Percentiles rank a stretch among this genome's conserved stretches.
Evolutionary conservation across 2,329 filamentous ascomycete species (phyloP).

Genomic region (Claviceps paspali): DNA sequence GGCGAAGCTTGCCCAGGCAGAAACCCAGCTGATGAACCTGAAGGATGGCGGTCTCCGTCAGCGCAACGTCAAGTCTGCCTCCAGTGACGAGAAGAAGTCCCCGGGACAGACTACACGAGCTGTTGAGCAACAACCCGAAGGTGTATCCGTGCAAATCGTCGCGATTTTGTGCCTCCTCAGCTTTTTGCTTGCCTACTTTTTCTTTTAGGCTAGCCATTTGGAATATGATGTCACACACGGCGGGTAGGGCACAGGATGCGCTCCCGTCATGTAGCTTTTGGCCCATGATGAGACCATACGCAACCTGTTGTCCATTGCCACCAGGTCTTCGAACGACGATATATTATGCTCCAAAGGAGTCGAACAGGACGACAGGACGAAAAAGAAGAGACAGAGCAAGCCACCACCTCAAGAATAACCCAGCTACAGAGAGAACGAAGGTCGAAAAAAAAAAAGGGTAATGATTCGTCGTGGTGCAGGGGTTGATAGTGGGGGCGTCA

Average conservation of each 20-base stretch:
- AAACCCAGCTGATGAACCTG: slow-evolving; percentile 55
- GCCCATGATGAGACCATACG: no score
- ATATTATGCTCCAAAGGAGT: no score
- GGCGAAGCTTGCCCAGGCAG: slow-evolving; percentile 58
- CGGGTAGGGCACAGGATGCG: neutral
- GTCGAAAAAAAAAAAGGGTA: no score
- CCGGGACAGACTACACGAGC: slow-evolving; percentile 36
- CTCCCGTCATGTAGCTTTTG: no score
- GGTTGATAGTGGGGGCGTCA: neutral
- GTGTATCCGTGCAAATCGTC: slow-evolving; percentile 75
- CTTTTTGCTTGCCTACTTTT: slow-evolving; percentile 89
- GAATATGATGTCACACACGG: neutral
- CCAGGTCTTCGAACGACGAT: no score
- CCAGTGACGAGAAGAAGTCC: slow-evolving; percentile 34
- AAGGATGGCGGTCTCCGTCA: slow-evolving; percentile 64
- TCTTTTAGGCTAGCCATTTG: slow-evolving; percentile 52
- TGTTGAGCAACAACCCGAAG: slow-evolving; percentile 44
- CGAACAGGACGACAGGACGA: no score
- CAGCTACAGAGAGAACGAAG: no score
- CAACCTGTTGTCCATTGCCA: no score
- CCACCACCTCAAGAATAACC: no score
- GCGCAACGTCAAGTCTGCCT: slow-evolving; percentile 47
- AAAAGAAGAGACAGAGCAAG: no score
- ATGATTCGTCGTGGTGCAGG: neutral
- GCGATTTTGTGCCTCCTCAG: slow-evolving; percentile 73